phyloP scores from a whole-genome alignment of 225 moss, liverwort and hornwort genomes.

The Climacium dendroides region DNA sequence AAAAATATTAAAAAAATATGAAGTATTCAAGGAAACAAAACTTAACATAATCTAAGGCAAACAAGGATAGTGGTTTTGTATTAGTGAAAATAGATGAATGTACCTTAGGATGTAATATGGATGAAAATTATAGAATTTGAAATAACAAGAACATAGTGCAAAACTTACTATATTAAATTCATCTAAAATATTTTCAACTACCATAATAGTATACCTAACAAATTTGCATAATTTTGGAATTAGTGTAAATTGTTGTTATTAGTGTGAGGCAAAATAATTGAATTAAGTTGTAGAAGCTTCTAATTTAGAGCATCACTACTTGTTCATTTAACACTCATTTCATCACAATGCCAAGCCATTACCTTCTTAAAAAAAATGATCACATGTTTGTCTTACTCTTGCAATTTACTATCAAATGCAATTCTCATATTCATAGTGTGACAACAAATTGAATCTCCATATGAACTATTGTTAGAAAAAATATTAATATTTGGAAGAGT shows the following conservation, averaged over 20 bases:
- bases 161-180: background rate
- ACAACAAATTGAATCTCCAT: background rate
- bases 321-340: fast-evolving
- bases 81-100: background rate
- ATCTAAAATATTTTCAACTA: background rate
- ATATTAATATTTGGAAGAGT: background rate
- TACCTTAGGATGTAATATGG: fast-evolving
- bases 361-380: background rate
- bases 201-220: background rate
- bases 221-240: background rate
- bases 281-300: background rate
- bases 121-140: background rate
- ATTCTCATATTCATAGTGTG: too few species aligned
- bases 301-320: background rate
- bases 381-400: background rate
- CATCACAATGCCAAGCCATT: fast-evolving
- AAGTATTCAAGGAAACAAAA: background rate
- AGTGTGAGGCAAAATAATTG: fast-evolving
- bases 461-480: background rate
- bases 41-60: fast-evolving
- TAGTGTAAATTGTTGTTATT: background rate
- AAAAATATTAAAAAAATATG: background rate
- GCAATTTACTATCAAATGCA: fast-evolving
- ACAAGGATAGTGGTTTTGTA: fast-evolving
- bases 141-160: background rate